Base-by-base conservation (phyloP, 495 filamentous ascomycete species). In the Hypomontagnella monticulosa region DNA sequence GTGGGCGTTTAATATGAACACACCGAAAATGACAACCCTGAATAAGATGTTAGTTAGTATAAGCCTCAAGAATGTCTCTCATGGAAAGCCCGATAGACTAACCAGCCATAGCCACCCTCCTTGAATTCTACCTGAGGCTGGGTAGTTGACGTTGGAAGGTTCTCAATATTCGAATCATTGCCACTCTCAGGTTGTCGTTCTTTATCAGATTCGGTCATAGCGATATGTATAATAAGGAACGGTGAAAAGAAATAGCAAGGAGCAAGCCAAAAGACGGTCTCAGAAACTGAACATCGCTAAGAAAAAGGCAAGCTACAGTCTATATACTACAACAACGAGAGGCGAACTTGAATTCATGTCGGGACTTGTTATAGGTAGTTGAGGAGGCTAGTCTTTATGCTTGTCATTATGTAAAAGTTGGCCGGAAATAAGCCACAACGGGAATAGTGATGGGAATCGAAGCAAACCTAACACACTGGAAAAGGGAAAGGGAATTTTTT, bases 1-100 rank as follows among this genome's bases (percentile, higher is more conserved):
- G 68, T 85, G 84, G 33, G 81, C 83, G 58, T 88, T 88, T 19
- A 87, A 73, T 18, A 83, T 54, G 46, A 83, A 81, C 14, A 80
- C 76, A 14, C 78, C 78, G 15, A 74, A 62, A 38, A 86, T 81
- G 34, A 82, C 81, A 23, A 87, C 79, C 87, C 85, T 64, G 23
- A 40, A 41, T 11, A 18, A 40, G 11, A 41, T 7, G 42, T 5
- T 34, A 61, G 23, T 61, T 42, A 43, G 20, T 52, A 34, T 57
- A 49, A 27, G 6, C 20, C 18, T 8, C 3, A 14, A 20, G 14
- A 23, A 33, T 10, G 15, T 38, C 1, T 38, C 4, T 16, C 14
- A 20, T 1, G 4, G 44, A 12, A 20, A 14, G 10, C 1, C 4
- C 15, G 19, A 34, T 5, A 20, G 32, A 73, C 76, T 50, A 14